Evolutionary conservation across 2,329 filamentous ascomycete genomes (phyloP), one percentile per base, ranked within the genome.

Genomic region (Hypoxylon sp.): DNA sequence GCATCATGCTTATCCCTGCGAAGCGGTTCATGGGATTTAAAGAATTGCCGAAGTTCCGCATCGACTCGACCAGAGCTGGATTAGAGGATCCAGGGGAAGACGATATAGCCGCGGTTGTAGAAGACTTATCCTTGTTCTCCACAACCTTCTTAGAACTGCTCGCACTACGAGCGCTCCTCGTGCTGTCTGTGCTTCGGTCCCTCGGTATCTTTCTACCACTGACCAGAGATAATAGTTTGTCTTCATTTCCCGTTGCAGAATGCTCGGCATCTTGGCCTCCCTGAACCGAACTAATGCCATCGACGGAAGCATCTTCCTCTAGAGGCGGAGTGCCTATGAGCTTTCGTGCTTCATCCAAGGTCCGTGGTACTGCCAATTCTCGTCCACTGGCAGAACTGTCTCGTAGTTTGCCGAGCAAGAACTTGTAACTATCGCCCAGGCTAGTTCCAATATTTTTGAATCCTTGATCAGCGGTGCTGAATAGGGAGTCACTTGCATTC

Each of bases 401-500:
- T 67, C 91, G 93, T 19, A 97, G 84, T 71, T 94, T 92, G 14
- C 95, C 95, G 58, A 99, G 88, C 23, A 99, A 82, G 76, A 98
- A 97, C 65, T 94, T 96, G 80, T 97, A 96, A 76, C 94, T 97
- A 74, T 93, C 94, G 64, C 95, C 94, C 3, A 98, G 83, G 50
- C 93, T 96, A 74, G 87, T 94, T 67, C 95, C 92, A 70, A 99
- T 97, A 34, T 90, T 96, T 75, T 97, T 97, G 69, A 98, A 84
- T 1, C 94, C 88, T 76, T 97, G 94, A 74, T 99, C 96, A 9
- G 96, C 96, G 0, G 93, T 94, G 71, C 87, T 94, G 64, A 97
- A 87, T 25, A 97, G 89, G 1, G 92, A 91, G 76, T 97, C 95
- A 65, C 92, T 92, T 45, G 93, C 93, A 30, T 90, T 91, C 65